A percentile compares a stretch with the other conserved stretches of the same genome.
Conservation (phyloP, 2,329 filamentous ascomycete species). For the Geosmithia flava region DNA sequence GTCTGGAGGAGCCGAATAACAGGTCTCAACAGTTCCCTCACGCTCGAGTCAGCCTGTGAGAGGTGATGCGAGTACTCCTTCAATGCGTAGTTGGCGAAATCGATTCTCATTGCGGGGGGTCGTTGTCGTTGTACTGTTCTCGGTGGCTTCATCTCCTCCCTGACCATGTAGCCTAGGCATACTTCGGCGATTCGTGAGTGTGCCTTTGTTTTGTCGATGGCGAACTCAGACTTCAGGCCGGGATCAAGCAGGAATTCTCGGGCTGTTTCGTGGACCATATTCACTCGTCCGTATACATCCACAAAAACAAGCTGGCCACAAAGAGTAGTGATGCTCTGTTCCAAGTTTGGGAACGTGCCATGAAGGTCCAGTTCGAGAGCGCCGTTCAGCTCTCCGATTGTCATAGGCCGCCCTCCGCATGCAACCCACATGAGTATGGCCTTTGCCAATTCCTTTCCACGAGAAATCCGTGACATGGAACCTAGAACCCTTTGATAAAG, state of each 20-base stretch:
- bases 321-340: constrained; percentile 12
- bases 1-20: constrained; percentile 15
- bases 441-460: constrained; percentile 17
- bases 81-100: constrained; percentile 14
- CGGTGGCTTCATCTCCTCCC: constrained; percentile 20
- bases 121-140: constrained; percentile 8
- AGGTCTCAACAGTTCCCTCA: constrained; percentile 10
- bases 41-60: constrained; percentile 9
- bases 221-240: constrained; percentile 15
- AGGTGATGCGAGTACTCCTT: constrained; percentile 21
- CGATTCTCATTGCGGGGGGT: too few relatives aligned
- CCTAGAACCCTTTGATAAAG: constrained; percentile 18
- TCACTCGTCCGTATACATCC: constrained; percentile 15
- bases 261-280: constrained; percentile 25
- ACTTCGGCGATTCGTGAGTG: constrained; percentile 18
- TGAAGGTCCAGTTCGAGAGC: constrained; percentile 5
- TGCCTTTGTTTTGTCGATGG: constrained; percentile 11
- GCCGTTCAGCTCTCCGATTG: constrained; percentile 6
- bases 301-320: constrained; percentile 23
- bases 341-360: constrained; percentile 13
- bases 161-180: constrained; percentile 19
- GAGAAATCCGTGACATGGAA: constrained; percentile 12
- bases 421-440: constrained; percentile 22
- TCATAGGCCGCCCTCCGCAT: constrained; percentile 18
- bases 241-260: constrained; percentile 14